Evolutionary conservation across 208 protist species (phyloP).

Genomic region (Pavlovales sp.): DNA sequence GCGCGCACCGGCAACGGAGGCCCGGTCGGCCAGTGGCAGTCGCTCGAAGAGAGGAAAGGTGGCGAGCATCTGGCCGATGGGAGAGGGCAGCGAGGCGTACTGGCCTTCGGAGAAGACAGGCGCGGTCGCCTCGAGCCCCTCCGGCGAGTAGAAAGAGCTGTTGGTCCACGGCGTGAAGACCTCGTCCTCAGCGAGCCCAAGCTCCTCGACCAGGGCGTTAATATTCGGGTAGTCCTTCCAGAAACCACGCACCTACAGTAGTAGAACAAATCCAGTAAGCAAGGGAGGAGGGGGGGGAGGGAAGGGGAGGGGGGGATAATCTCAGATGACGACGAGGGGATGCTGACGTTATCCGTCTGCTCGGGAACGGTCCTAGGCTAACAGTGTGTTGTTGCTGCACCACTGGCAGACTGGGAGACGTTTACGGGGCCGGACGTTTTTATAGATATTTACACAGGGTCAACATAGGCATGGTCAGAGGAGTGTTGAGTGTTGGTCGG

Average conservation of each 20-base stretch:
- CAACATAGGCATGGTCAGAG: too few species aligned
- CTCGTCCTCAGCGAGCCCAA: conserved; percentile 5
- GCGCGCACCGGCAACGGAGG: conserved; percentile 32
- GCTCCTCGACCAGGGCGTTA: neutral
- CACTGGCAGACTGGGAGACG: too few species aligned
- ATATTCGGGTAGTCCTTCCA: conserved; percentile 60
- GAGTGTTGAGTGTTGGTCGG: too few species aligned
- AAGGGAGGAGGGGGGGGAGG: neutral
- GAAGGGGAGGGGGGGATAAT: too few species aligned
- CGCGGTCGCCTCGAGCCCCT: conserved; percentile 55
- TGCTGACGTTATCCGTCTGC: too few species aligned
- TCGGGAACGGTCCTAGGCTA: too few species aligned
- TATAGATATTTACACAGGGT: too few species aligned
- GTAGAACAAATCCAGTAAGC: neutral
- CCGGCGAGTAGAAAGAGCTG: conserved; percentile 45
- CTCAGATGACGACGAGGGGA: too few species aligned
- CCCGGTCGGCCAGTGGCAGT: conserved; percentile 30
- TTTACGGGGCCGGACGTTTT: too few species aligned
- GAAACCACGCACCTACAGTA: conserved; percentile 34
- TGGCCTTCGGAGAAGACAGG: conserved; percentile 41
- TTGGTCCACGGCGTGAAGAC: conserved; percentile 49
- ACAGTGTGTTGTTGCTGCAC: too few species aligned
- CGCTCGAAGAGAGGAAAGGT: conserved; percentile 50
- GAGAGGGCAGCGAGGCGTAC: conserved; percentile 50
- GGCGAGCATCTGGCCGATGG: conserved; percentile 54